Evolutionary conservation across 768 basidiomycete species (phyloP), one percentile per base, ranked within the genome.

Genomic region (Panellus pusillus): DNA sequence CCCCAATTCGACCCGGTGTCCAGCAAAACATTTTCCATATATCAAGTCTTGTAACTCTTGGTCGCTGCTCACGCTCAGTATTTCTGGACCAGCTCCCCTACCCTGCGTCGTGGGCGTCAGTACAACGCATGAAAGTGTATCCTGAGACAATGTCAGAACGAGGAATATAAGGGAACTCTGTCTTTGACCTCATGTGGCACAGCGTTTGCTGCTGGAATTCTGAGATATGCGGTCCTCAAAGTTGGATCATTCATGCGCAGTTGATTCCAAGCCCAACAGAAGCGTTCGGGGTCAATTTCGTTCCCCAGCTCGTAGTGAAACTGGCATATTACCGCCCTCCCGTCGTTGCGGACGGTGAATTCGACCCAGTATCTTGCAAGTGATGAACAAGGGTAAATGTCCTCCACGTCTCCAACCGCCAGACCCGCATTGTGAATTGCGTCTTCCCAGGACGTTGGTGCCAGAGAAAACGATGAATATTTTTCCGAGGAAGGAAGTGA

Each of bases 201-300:
- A n/a, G n/a, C n/a, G n/a, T n/a, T n/a, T n/a, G n/a, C n/a, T n/a
- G n/a, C n/a, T n/a, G n/a, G n/a, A 27, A 52, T 29, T 18, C 43
- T 19, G 15, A 52, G 13, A 35, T 44, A 52, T 11, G 43, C 50
- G 18, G 50, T 52, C 15, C 50, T 11, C 28, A 43, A 37, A 8
- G 41, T 37, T 13, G 50, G 39, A 12, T 52, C 50, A 18, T 28
- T 42, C 7, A 24, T 19, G 27, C 50, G 40, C 11, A 52, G 41
- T 31, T 52, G 50, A 17, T 52, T 39, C 44, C 52, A 53, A 18
- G 29, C 36, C 44, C 31, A 37, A 19, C n/a, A 11, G 19, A 53
- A 53, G 18, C 52, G 52, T n/a, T 27, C 20, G 13, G 52, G 17
- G 27, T 53, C 52, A 35, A 53, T 27, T n/a, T 47, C 44, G n/a